These are phyloP conservation scores for Neurospora sp. DNA, from an alignment of 495 filamentous ascomycete species.

Conservation along the genomic window DNA sequence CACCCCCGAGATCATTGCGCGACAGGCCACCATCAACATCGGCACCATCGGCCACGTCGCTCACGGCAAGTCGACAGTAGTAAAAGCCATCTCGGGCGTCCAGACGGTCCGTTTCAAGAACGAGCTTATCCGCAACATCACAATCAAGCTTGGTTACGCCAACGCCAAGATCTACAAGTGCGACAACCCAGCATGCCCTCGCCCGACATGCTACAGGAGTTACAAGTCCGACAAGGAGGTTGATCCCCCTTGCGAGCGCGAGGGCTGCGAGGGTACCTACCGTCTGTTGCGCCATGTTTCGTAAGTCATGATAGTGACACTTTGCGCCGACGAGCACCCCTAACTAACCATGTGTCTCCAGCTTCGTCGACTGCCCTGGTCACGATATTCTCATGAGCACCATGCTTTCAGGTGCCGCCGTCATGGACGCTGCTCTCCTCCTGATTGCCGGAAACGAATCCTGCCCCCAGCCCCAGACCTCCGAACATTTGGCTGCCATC, in stretches of 20 bases:
- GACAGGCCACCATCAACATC: conserved; percentile 98
- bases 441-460: conserved; percentile 98
- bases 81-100: conserved; percentile 97
- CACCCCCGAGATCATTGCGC: conserved; percentile 90
- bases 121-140: conserved; percentile 96
- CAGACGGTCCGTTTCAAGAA: conserved; percentile 99
- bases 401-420: conserved; percentile 97
- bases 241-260: conserved; percentile 87
- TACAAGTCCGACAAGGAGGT: conserved; percentile 98
- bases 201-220: conserved; percentile 91
- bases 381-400: conserved; percentile 99
- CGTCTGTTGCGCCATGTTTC: conserved; percentile 78
- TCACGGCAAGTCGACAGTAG: conserved; percentile 95
- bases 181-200: conserved; percentile 78
- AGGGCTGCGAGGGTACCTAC: conserved; percentile 80
- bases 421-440: conserved; percentile 97
- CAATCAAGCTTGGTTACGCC: conserved; percentile 98
- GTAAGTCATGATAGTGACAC: conserved; percentile 38
- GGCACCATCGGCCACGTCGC: conserved; percentile 98
- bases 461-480: conserved; percentile 97
- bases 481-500: conserved; percentile 95
- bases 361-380: conserved; percentile 96
- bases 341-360: conserved; percentile 20
- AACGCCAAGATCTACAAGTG: conserved; percentile 99
- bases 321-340: neutral